Base-by-base conservation (phyloP, 495 filamentous ascomycete genomes). In the Daldinia grandis region DNA sequence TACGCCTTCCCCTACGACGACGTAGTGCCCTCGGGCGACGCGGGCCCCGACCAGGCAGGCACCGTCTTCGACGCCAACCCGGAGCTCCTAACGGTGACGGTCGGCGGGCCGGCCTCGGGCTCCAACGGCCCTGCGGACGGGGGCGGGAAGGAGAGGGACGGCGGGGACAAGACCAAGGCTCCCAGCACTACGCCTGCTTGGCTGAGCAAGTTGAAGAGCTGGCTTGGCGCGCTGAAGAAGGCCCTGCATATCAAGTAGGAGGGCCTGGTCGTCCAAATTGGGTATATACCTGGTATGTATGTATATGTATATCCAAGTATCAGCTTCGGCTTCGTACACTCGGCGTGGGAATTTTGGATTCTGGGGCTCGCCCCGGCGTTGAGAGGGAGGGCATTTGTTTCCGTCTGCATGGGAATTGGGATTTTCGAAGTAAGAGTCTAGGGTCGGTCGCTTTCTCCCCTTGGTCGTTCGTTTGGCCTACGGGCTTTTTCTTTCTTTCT, bases 1-100 rank as follows among this genome's bases (percentile, higher is more conserved):
- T 94, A 93, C 79, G 89, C 90, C 2, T 93, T 93, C 72, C 90
- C 91, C 0, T 94, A 93, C 73, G 91, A 94, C 74, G 91, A 94
- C 77, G 91, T 93, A 4, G 83, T 84, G 21, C 84, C 89, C 0
- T 77, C 78, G 17, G 85, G 83, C 57, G 86, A 82, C 0, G 68
- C 76, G 14, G 75, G 54, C 8, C 73, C 75, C 3, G 87, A 92
- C 77, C 88, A 89, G 68, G 86, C 85, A 31, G 91, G 91, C 2
- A 85, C 83, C 53, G 85, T 92, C n/a, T 85, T 75, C 60, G 87
- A 87, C 74, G 74, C 76, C 4, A 85, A 78, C 53, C 91, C 91
- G 3, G 62, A 76, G 61, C 68, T 88, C 42, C 84, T 91, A 61
- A 87, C 86, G 0, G 84, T 93, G 12, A 83, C 85, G 24, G 79